Evolutionary conservation across 768 basidiomycete species (phyloP).

Genomic region (Dentipellis fragilis): DNA sequence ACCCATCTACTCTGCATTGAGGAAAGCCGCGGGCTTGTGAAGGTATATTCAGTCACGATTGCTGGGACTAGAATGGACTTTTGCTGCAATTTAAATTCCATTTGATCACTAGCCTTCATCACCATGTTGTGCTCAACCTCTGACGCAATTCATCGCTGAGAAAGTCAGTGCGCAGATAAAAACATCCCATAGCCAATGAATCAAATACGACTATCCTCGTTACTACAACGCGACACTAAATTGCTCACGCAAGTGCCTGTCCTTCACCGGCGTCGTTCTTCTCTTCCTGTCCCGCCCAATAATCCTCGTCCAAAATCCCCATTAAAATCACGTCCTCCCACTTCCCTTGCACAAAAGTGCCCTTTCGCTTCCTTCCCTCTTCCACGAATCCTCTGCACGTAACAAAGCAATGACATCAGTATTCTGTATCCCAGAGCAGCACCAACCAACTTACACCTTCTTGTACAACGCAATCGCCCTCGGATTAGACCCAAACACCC

Average conservation of each 20-base stretch:
- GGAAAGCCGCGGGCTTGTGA: constrained; percentile 26
- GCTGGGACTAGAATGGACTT: no score
- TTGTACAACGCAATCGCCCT: not conserved
- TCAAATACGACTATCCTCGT: no score
- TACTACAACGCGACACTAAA: no score
- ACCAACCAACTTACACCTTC: not conserved
- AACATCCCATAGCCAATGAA: no score
- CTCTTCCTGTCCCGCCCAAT: not conserved
- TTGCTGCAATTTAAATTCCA: no score
- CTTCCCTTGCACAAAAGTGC: not conserved
- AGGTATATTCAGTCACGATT: not conserved
- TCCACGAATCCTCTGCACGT: not conserved
- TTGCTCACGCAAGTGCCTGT: no score
- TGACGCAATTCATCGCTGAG: no score
- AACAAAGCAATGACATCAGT: not conserved
- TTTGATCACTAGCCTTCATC: no score
- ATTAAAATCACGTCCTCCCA: not conserved
- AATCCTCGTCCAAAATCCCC: not conserved
- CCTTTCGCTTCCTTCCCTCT: not conserved
- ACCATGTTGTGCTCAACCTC: no score
- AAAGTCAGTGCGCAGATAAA: no score
- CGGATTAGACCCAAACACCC: not conserved
- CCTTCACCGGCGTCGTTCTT: not conserved
- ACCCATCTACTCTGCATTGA: constrained; percentile 45
- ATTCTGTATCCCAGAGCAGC: not conserved